Conservation (phyloP, 2,329 filamentous ascomycete genomes). For the Sarocladiaceae sp. region DNA sequence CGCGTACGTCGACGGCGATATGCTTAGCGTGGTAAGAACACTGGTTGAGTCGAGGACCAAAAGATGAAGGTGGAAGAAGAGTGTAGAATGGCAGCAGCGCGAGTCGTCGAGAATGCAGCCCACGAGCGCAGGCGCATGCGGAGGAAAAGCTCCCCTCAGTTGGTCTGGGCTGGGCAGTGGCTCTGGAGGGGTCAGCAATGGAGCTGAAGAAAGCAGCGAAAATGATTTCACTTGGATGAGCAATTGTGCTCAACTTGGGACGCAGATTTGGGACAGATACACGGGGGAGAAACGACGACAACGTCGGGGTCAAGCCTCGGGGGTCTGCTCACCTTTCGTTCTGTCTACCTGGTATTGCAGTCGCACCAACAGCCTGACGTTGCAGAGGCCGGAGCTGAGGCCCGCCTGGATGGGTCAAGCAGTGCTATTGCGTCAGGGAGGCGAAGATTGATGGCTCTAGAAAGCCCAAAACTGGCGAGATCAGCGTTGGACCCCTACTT, state of each 20-base stretch:
- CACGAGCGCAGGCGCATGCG: constrained; percentile 8
- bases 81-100: not conserved
- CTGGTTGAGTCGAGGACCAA: not conserved
- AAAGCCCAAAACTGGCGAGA: not conserved
- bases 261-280: no score
- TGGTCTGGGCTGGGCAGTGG: not conserved
- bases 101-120: constrained; percentile 4
- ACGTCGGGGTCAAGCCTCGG: not conserved
- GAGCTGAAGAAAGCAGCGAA: not conserved
- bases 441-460: constrained; percentile 5
- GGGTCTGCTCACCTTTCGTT: not conserved
- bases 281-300: not conserved
- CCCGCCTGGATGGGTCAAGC: not conserved
- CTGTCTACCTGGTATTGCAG: not conserved
- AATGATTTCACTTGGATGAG: no score
- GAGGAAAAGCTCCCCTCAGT: constrained; percentile 8
- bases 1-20: constrained; percentile 8
- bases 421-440: constrained; percentile 1
- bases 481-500: constrained; percentile 9
- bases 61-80: not conserved
- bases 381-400: not conserved
- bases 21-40: not conserved
- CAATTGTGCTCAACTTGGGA: no score
- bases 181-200: not conserved
- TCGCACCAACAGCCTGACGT: not conserved